Percentiles rank a stretch among this genome's conserved stretches.
Evolutionary conservation across 768 basidiomycete genomes (phyloP).

Genomic region (Phylloporus scabripes): DNA sequence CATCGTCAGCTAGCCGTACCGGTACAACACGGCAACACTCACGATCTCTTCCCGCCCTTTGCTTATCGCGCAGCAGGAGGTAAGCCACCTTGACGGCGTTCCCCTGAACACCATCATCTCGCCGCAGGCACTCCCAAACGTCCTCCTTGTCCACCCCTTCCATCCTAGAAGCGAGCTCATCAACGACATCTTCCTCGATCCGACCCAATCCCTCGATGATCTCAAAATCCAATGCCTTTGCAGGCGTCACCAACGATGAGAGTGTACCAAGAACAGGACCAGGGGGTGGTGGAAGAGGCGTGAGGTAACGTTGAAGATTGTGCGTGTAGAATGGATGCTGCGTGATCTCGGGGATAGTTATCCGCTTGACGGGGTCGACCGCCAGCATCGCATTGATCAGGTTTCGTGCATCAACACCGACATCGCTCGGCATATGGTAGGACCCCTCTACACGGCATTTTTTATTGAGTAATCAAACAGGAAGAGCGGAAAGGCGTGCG

Average conservation of each 20-base stretch:
- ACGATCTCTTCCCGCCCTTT: constrained; percentile 80
- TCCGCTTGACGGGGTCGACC: constrained; percentile 92
- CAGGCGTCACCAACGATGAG: constrained; percentile 63
- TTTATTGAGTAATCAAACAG: background rate
- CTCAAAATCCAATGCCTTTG: constrained; percentile 67
- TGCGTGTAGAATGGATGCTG: constrained; percentile 86
- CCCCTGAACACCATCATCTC: constrained; percentile 79
- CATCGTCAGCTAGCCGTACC: constrained; percentile 12
- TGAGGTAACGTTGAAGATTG: constrained; percentile 83
- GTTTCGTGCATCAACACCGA: constrained; percentile 69
- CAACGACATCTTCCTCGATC: constrained; percentile 88
- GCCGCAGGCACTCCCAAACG: constrained; percentile 78
- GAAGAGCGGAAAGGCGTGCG: constrained; percentile 21
- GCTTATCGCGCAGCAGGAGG: constrained; percentile 86
- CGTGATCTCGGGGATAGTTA: constrained; percentile 88
- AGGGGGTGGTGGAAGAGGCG: constrained; percentile 70
- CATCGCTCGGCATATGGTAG: constrained; percentile 78
- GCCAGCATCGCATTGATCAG: constrained; percentile 88
- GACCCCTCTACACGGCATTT: constrained; percentile 56
- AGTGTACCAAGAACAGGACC: constrained; percentile 74
- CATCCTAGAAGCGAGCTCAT: constrained; percentile 71
- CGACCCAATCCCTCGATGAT: constrained; percentile 89
- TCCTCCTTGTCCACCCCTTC: constrained; percentile 74
- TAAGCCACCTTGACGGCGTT: constrained; percentile 97
- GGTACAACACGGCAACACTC: constrained; percentile 31